phyloP scores from a whole-genome alignment of 768 basidiomycete species.

The Tulasnella sp. region DNA sequence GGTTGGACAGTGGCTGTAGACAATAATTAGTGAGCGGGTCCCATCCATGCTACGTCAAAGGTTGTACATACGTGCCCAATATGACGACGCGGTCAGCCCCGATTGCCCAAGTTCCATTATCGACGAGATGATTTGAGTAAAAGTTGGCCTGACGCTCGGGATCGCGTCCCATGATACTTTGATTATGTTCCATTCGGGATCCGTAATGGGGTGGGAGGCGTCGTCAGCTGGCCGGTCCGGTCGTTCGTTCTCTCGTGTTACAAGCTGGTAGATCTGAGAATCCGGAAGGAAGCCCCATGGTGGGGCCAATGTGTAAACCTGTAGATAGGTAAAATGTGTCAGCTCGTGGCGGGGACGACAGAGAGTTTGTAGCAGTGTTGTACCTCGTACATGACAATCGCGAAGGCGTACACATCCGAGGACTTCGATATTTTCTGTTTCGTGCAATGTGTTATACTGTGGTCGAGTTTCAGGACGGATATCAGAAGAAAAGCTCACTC shows the following conservation, averaged over 20 bases:
- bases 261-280: slow-evolving; percentile 11
- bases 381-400: slow-evolving; percentile 11
- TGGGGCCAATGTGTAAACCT: not conserved
- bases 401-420: slow-evolving; percentile 10
- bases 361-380: too few species aligned
- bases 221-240: slow-evolving; percentile 9
- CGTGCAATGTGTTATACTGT: not conserved
- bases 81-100: too few species aligned
- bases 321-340: too few species aligned
- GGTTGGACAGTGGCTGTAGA: too few species aligned
- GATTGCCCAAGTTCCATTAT: not conserved
- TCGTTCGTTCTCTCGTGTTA: slow-evolving; percentile 12
- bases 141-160: not conserved
- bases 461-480: too few species aligned
- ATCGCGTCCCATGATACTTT: not conserved
- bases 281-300: slow-evolving; percentile 14
- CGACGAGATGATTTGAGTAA: not conserved
- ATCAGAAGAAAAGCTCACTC: not conserved
- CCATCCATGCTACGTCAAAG: too few species aligned
- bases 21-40: too few species aligned
- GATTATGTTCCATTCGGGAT: slow-evolving; percentile 7
- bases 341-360: too few species aligned
- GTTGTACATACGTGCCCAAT: too few species aligned
- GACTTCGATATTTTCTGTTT: slow-evolving; percentile 3
- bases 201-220: not conserved